A percentile compares a stretch with the other conserved stretches of the same genome.
phyloP scores from a whole-genome alignment of 2,329 filamentous ascomycete genomes.

The Neophaeococcomyces mojaviensis region DNA sequence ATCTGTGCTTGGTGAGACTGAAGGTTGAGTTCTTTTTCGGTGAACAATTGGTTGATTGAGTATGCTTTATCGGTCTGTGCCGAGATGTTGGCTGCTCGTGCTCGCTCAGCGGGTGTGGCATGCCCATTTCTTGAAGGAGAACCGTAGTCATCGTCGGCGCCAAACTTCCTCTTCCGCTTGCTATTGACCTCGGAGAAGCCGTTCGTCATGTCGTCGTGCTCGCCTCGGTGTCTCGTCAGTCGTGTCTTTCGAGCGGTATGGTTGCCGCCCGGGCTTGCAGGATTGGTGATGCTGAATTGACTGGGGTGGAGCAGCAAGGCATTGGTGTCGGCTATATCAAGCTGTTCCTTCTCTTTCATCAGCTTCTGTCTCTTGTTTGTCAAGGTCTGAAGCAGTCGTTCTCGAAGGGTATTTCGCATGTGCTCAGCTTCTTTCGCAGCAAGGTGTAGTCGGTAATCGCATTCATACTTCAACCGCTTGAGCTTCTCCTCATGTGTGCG shows the following conservation, averaged over 20 bases:
- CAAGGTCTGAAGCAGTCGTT: conserved; percentile 52
- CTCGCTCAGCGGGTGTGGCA: conserved; percentile 44
- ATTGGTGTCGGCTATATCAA: conserved; percentile 60
- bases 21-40: conserved; percentile 57
- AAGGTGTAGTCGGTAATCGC: conserved; percentile 53
- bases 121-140: conserved; percentile 48
- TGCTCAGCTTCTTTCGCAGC: conserved; percentile 56
- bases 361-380: conserved; percentile 50
- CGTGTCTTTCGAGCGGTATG: conserved; percentile 57
- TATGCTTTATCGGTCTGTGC: conserved; percentile 53
- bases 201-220: conserved; percentile 45
- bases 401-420: conserved; percentile 52
- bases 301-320: conserved; percentile 58
- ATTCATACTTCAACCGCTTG: conserved; percentile 49
- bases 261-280: conserved; percentile 54
- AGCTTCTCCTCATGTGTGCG: conserved; percentile 51
- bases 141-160: conserved; percentile 49
- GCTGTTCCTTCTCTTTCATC: conserved; percentile 58
- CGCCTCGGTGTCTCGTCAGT: conserved; percentile 51
- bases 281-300: conserved; percentile 59
- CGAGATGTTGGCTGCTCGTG: conserved; percentile 44
- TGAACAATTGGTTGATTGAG: conserved; percentile 58
- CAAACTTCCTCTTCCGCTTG: conserved; percentile 52
- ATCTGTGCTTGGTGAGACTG: conserved; percentile 55
- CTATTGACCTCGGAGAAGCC: conserved; percentile 43